Evolutionary conservation across 2,329 filamentous ascomycete species (phyloP).

Genomic region (Emmonsia crescens): DNA sequence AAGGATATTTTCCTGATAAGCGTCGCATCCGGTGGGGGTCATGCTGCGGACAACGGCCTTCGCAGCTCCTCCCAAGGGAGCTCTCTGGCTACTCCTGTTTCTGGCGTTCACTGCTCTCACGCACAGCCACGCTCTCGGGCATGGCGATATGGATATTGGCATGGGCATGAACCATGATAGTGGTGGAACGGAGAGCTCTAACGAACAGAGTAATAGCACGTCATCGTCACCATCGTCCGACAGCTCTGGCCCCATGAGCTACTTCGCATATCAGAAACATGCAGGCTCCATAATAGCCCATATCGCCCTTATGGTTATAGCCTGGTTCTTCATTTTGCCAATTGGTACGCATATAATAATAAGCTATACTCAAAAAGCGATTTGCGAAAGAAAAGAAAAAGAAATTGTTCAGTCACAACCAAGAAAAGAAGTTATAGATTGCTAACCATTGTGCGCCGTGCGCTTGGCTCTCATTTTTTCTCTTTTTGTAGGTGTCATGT

Average conservation of each 20-base stretch:
- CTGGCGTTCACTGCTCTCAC: slow-evolving; percentile 23
- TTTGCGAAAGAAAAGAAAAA: background rate
- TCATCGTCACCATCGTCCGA: slow-evolving; percentile 11
- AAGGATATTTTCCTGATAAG: background rate
- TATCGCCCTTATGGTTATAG: slow-evolving; percentile 57
- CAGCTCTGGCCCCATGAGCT: slow-evolving; percentile 28
- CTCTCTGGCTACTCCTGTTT: slow-evolving; percentile 17
- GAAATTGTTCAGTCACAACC: background rate
- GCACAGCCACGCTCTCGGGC: slow-evolving; percentile 24
- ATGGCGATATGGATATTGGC: slow-evolving; percentile 24
- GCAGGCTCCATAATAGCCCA: slow-evolving; percentile 52
- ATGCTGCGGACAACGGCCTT: slow-evolving; percentile 4
- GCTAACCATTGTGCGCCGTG: background rate
- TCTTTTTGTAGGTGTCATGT: slow-evolving; percentile 57
- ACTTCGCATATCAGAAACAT: slow-evolving; percentile 33
- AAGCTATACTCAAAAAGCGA: background rate
- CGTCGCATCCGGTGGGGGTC: background rate
- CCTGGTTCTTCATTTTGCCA: slow-evolving; percentile 64
- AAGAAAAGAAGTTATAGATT: background rate
- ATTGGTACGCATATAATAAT: slow-evolving; percentile 46
- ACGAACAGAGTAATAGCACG: background rate
- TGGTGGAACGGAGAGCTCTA: slow-evolving; percentile 2
- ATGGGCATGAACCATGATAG: slow-evolving; percentile 19
- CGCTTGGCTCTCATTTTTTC: slow-evolving; percentile 3
- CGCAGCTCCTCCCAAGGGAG: slow-evolving; percentile 1